phyloP scores from a whole-genome alignment of 306 rosid genomes.

The Begonia loranthoides region DNA sequence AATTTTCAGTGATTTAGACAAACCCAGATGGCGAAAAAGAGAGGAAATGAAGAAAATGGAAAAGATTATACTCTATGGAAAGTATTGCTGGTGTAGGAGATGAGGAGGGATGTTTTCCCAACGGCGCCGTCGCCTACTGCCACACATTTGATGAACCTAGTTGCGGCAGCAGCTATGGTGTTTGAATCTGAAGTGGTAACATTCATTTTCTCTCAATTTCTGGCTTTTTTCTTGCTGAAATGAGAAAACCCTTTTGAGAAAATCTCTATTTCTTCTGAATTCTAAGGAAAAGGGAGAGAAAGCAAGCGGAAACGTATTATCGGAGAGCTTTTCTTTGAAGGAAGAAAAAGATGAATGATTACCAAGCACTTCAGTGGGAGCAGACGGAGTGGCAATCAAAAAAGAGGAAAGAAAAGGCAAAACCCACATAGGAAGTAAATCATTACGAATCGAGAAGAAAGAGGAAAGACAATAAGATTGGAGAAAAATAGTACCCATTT shows the following conservation, averaged over 20 bases:
- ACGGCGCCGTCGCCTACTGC: slow-evolving; percentile 36
- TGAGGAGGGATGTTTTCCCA: slow-evolving; percentile 34
- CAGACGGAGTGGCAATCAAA: slow-evolving; percentile 14
- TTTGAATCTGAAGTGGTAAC: slow-evolving; percentile 6
- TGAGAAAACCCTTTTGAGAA: background rate
- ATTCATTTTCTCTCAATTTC: background rate
- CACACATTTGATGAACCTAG: slow-evolving; percentile 31
- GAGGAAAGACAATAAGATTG: too few relatives aligned
- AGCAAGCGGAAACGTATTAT: background rate
- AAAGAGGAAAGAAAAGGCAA: slow-evolving; percentile 12
- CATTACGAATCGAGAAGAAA: slow-evolving; percentile 9
- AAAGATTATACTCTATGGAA: slow-evolving; percentile 20
- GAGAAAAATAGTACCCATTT: too few relatives aligned
- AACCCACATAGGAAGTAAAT: slow-evolving; percentile 4
- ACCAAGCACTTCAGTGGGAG: slow-evolving; percentile 22
- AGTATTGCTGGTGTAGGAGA: slow-evolving; percentile 36
- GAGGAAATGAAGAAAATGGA: background rate
- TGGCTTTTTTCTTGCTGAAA: background rate
- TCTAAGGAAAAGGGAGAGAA: slow-evolving; percentile 1
- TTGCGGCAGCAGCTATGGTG: slow-evolving; percentile 5
- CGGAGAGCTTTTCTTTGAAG: slow-evolving; percentile 1
- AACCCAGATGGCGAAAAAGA: too few relatives aligned
- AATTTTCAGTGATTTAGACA: too few relatives aligned
- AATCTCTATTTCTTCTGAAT: background rate
- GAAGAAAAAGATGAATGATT: slow-evolving; percentile 12